These are phyloP conservation scores for Hypoxylon crocopeplum DNA, from an alignment of 495 filamentous ascomycete genomes.

Conservation along the genomic window DNA sequence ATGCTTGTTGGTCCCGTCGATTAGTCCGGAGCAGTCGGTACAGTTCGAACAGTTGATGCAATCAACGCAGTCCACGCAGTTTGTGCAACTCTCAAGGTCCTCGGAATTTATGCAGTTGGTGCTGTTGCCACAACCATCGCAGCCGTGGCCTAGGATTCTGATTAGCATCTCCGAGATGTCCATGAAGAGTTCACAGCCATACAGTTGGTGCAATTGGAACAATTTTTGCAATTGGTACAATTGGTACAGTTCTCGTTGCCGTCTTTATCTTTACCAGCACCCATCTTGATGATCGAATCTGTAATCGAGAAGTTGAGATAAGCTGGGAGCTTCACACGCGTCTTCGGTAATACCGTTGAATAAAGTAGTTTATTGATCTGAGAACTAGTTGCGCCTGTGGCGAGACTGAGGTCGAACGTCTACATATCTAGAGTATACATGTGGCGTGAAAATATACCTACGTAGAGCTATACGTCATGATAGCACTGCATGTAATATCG, in stretches of 20 bases:
- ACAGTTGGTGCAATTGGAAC: constrained; percentile 3
- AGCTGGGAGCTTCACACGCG: no score
- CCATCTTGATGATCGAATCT: not conserved
- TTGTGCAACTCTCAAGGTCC: not conserved
- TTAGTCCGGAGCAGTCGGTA: constrained; percentile 1
- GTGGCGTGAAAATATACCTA: no score
- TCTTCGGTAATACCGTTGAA: no score
- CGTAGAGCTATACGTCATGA: not conserved
- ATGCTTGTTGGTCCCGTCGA: constrained; percentile 1
- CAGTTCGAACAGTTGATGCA: constrained; percentile 1
- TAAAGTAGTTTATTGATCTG: no score
- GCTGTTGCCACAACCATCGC: not conserved
- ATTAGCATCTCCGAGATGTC: not conserved
- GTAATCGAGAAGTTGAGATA: no score
- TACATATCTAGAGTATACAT: no score
- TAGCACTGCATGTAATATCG: not conserved
- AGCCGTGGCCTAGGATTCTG: not conserved
- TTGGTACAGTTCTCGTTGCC: constrained; percentile 2
- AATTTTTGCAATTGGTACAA: not conserved
- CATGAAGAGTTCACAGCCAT: not conserved
- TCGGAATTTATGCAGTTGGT: not conserved
- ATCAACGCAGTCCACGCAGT: not conserved
- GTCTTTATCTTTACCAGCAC: not conserved
- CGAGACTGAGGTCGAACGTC: no score
- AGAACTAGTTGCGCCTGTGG: no score